These are phyloP conservation scores for Sclerospora graminicola DNA, from an alignment of 352 stramenopile genomes.

Conservation along the genomic window DNA sequence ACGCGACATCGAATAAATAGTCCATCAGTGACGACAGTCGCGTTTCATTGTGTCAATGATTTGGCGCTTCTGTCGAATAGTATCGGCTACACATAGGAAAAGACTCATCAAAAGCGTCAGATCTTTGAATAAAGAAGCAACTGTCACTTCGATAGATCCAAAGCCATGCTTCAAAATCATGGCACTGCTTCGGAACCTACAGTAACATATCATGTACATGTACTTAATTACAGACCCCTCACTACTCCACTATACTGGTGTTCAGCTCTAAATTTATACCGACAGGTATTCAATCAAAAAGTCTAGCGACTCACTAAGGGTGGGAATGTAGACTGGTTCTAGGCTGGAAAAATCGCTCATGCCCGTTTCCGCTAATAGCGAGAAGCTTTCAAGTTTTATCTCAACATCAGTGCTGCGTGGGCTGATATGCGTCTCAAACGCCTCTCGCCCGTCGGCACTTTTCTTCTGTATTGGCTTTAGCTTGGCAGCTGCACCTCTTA, in stretches of 20 bases:
- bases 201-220: too few relatives aligned
- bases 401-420: conserved; percentile 19
- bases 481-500: conserved; percentile 9
- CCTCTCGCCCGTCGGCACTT: conserved; percentile 13
- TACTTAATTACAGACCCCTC: too few relatives aligned
- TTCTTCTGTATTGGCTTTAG: conserved; percentile 22
- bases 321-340: conserved; percentile 36
- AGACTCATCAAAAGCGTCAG: too few relatives aligned
- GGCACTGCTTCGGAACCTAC: too few relatives aligned
- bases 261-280: conserved; percentile 19
- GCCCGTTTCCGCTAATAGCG: conserved; percentile 32
- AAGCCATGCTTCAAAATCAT: too few relatives aligned
- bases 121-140: too few relatives aligned
- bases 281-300: conserved; percentile 59
- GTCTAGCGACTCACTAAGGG: conserved; percentile 52
- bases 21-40: too few relatives aligned
- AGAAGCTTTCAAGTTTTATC: conserved; percentile 31
- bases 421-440: conserved; percentile 11
- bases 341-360: conserved; percentile 39
- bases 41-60: too few relatives aligned
- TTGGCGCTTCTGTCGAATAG: too few relatives aligned
- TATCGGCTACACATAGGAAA: too few relatives aligned
- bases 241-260: neutral
- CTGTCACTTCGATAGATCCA: too few relatives aligned
- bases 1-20: too few relatives aligned